phyloP scores from a whole-genome alignment of 2,329 filamentous ascomycete species.

The Pezicula radicicola region DNA sequence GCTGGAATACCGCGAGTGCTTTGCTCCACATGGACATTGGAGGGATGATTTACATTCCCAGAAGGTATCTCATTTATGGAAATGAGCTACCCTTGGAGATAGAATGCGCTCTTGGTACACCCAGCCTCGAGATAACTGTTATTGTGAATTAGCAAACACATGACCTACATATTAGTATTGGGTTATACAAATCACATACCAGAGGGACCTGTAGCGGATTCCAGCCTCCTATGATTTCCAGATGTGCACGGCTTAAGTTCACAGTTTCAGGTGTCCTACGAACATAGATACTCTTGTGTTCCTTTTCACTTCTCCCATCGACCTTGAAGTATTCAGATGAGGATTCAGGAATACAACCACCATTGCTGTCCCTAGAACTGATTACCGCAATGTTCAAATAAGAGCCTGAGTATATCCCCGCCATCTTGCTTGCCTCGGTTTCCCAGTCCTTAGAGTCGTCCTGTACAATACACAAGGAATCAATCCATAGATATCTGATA shows the following conservation, averaged over 20 bases:
- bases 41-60: conserved; percentile 1
- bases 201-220: neutral
- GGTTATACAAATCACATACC: neutral
- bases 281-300: neutral
- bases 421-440: conserved; percentile 20
- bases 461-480: conserved; percentile 28
- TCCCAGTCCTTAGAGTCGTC: conserved; percentile 24
- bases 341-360: conserved; percentile 3
- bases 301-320: neutral
- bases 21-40: neutral
- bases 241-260: neutral
- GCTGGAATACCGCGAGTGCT: neutral
- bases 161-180: neutral
- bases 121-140: neutral
- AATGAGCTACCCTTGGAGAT: neutral
- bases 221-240: neutral
- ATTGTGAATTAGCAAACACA: neutral
- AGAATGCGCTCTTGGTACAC: conserved; percentile 1
- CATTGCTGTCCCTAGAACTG: conserved; percentile 1
- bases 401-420: conserved; percentile 16
- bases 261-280: neutral
- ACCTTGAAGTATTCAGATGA: no score
- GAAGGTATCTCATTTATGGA: neutral
- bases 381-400: conserved; percentile 19
- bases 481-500: conserved; percentile 22